phyloP scores from a whole-genome alignment of 352 stramenopile species.

The Phytophthora colocasiae region DNA sequence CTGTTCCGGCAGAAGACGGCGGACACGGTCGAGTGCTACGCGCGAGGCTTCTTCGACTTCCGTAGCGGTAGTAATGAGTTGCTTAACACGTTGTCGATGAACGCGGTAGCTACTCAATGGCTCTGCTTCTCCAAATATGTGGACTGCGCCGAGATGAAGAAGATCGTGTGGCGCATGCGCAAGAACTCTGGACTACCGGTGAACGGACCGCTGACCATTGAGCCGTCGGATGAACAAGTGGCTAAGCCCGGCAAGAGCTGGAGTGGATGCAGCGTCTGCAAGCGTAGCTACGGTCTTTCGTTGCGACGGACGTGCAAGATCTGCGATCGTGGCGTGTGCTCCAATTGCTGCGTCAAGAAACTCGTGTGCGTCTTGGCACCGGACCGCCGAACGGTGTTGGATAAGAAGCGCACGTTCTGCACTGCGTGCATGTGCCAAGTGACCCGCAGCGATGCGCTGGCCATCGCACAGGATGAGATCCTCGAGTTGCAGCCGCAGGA shows the following conservation, averaged over 20 bases:
- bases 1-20: conserved; percentile 51
- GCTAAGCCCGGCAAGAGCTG: conserved; percentile 6
- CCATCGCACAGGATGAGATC: conserved; percentile 43
- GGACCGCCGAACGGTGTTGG: conserved; percentile 41
- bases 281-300: conserved; percentile 26
- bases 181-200: conserved; percentile 37
- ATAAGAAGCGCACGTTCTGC: conserved; percentile 53
- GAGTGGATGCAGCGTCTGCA: conserved; percentile 12
- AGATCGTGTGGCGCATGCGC: conserved; percentile 61
- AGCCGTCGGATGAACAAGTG: conserved; percentile 1
- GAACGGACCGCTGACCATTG: conserved; percentile 28
- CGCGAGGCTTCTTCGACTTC: conserved; percentile 53
- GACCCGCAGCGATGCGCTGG: conserved; percentile 27
- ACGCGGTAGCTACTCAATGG: conserved; percentile 53
- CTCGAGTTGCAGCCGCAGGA: conserved; percentile 31
- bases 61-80: conserved; percentile 48
- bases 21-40: conserved; percentile 57
- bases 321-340: conserved; percentile 36
- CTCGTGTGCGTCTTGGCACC: conserved; percentile 47
- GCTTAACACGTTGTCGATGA: conserved; percentile 47
- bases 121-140: conserved; percentile 39
- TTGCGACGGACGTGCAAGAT: conserved; percentile 36
- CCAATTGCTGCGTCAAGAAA: conserved; percentile 46
- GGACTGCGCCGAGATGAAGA: conserved; percentile 71
- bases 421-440: conserved; percentile 39